Evolutionary conservation across 1,284 basidiomycete species (phyloP).

Genomic region (Irpex rosettiformis): DNA sequence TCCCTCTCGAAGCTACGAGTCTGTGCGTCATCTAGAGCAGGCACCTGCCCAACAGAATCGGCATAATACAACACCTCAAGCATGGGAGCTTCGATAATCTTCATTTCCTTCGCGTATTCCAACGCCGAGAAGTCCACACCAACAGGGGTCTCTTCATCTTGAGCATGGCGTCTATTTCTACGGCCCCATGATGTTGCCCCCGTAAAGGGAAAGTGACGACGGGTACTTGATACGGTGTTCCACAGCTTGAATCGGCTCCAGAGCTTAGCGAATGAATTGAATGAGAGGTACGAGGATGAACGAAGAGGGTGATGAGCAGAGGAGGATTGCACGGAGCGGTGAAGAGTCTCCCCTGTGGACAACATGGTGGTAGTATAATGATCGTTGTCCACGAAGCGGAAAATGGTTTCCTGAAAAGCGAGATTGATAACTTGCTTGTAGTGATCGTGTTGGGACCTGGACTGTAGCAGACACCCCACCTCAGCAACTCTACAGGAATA

Average conservation of each 20-base stretch:
- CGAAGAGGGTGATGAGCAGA: conserved; percentile 32
- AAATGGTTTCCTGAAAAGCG: conserved; percentile 60
- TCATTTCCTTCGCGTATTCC: conserved; percentile 87
- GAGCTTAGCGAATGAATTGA: conserved; percentile 46
- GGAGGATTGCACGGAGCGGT: conserved; percentile 49
- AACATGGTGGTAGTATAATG: conserved; percentile 68
- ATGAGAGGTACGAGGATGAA: conserved; percentile 40
- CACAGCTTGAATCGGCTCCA: conserved; percentile 57
- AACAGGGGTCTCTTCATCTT: conserved; percentile 51
- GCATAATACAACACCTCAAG: conserved; percentile 83
- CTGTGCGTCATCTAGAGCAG: conserved; percentile 34
- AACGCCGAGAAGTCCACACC: conserved; percentile 51
- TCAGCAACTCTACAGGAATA: conserved; percentile 2
- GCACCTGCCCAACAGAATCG: conserved; percentile 72
- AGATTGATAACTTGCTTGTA: conserved; percentile 79
- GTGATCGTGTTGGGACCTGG: conserved; percentile 74
- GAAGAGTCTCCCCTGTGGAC: conserved; percentile 59
- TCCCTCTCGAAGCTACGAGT: conserved; percentile 25
- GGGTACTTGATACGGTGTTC: conserved; percentile 24
- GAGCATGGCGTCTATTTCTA: conserved; percentile 37
- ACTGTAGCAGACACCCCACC: conserved; percentile 36
- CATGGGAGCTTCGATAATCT: conserved; percentile 71
- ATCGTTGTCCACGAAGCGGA: conserved; percentile 75
- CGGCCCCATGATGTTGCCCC: conserved; percentile 20
- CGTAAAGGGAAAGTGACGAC: background rate